Evolutionary conservation across 805 yeast genomes (phyloP), one percentile per base, ranked within the genome.

Genomic region (Yueomyces sp.): DNA sequence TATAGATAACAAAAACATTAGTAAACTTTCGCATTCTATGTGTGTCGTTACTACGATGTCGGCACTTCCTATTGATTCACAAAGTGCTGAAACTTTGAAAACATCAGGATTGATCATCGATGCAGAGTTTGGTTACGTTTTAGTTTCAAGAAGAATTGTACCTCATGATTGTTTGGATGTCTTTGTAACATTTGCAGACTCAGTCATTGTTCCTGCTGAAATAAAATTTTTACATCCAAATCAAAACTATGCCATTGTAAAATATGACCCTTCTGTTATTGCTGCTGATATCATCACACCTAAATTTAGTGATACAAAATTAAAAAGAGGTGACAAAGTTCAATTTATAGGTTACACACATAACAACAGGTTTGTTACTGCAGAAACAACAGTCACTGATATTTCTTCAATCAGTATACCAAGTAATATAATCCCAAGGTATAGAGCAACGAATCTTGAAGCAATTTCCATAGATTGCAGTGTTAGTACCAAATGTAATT

Each of bases 191-290:
- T 76, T 88, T 56, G 95, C 96, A 3, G 95, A 88, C 49, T 81
- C 94, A 1, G 75, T 85, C 27, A 76, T 80, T 49, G 72, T 87
- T 11, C 85, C 94, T 0, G 96, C 81, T 1, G 70, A 77, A 49
- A 92, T 87, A 28, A 78, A 78, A 27, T 88, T 86, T 52, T 65
- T 85, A 54, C 96, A 87, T 57, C 96, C 96, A 33, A 76, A 85
- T 36, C 85, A 81, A 52, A 87, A 87, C 52, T 87, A 82, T 60
- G 87, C 94, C 1, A 76, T 87, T 45, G 69, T 88, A 28, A 76
- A 84, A 58, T 88, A 85, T 59, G 94, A 88, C 57, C 86, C 95
- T 6, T 54, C 67, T 4, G 64, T 85, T 42, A 81, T 88, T 12
- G 59, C 72, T 27, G 88, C 94, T 2, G 82, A 81, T 38, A 75